Evolutionary conservation across 305 asterid genomes (phyloP).

Genomic region (Withania somnifera): DNA sequence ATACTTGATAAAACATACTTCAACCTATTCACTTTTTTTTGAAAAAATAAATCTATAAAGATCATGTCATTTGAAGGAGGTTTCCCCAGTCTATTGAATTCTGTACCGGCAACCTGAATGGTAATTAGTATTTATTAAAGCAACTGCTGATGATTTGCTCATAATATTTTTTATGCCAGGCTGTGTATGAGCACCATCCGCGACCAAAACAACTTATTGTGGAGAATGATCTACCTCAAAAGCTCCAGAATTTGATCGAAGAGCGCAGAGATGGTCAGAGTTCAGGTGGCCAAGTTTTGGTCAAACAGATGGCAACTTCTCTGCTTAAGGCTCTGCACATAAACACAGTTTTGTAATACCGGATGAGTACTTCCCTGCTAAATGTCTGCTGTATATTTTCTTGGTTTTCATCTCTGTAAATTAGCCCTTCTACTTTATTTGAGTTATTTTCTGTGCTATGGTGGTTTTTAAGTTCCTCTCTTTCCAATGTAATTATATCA

Average conservation of each 20-base stretch:
- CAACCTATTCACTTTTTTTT: not conserved
- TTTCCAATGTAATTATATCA: not conserved
- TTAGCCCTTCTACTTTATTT: not conserved
- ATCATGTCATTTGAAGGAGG: no score
- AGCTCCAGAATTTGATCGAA: constrained; percentile 85
- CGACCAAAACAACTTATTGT: constrained; percentile 98
- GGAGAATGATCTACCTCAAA: constrained; percentile 88
- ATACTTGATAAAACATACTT: not conserved
- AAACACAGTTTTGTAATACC: constrained; percentile 67
- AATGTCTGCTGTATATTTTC: constrained; percentile 4
- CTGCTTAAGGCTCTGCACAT: constrained; percentile 95
- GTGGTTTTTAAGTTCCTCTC: not conserved
- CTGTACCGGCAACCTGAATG: not conserved
- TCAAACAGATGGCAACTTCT: constrained; percentile 98
- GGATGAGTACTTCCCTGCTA: not conserved
- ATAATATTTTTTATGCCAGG: constrained; percentile 35
- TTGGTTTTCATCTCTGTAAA: not conserved
- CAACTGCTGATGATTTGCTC: not conserved
- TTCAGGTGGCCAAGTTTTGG: constrained; percentile 97
- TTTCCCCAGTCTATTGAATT: not conserved
- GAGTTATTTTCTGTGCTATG: not conserved
- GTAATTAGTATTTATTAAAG: not conserved
- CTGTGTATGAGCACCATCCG: constrained; percentile 94
- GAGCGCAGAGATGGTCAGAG: constrained; percentile 97
- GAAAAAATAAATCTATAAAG: no score